Evolutionary conservation across 441 rosid genomes (phyloP).

Genomic region (Mallotus repandus): DNA sequence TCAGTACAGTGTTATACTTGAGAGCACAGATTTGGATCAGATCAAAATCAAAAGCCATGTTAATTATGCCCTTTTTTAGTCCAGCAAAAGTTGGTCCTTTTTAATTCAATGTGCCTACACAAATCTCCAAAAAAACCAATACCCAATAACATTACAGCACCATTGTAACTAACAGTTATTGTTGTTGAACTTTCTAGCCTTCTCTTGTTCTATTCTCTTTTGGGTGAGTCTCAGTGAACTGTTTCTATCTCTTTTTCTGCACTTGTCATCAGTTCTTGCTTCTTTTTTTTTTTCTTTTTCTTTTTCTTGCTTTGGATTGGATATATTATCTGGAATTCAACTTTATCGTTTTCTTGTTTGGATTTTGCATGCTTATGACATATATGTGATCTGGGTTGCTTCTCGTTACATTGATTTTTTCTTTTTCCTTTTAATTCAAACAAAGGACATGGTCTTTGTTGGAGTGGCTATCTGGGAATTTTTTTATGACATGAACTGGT

Average conservation of each 20-base stretch:
- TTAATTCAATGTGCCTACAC: not conserved
- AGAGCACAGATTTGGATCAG: not conserved
- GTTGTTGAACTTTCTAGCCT: not conserved
- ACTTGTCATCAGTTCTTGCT: not conserved
- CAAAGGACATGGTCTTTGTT: not conserved
- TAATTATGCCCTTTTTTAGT: not conserved
- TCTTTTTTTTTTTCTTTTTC: not conserved
- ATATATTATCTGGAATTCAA: not conserved
- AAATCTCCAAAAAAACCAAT: constrained; percentile 6
- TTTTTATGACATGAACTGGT: no score
- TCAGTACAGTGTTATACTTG: not conserved
- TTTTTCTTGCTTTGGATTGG: not conserved
- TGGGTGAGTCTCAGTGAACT: constrained; percentile 9
- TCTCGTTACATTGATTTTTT: not conserved
- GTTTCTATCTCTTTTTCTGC: not conserved
- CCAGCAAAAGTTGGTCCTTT: not conserved
- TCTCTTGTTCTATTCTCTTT: not conserved
- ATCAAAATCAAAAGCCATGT: no score
- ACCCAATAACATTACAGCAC: no score
- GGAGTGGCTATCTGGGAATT: not conserved
- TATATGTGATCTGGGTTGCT: constrained; percentile 11
- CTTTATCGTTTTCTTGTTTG: not conserved
- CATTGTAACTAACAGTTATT: not conserved
- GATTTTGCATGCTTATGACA: not conserved
- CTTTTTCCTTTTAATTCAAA: not conserved